These are phyloP conservation scores for Wickerhamomyces ciferrii DNA, from an alignment of 805 yeast species.

Conservation along the genomic window DNA sequence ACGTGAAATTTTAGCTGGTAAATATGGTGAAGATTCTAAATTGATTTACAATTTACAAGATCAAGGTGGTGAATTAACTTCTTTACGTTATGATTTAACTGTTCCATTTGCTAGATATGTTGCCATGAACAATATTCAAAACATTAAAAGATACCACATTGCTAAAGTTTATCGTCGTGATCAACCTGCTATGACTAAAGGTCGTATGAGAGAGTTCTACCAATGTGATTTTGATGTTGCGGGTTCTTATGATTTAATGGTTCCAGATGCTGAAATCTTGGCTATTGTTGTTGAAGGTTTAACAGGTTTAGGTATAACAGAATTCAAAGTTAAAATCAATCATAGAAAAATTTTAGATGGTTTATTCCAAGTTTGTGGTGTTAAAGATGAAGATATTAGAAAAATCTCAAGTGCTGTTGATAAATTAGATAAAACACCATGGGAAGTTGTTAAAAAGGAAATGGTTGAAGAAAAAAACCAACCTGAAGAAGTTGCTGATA, in stretches of 20 bases:
- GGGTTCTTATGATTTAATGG: slow-evolving; percentile 89
- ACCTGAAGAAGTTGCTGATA: slow-evolving; percentile 86
- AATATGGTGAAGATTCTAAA: slow-evolving; percentile 98
- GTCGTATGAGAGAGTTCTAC: slow-evolving; percentile 99
- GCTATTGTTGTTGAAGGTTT: slow-evolving; percentile 82
- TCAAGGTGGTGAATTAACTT: slow-evolving; percentile 97
- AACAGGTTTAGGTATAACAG: slow-evolving; percentile 74
- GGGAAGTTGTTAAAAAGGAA: slow-evolving; percentile 92
- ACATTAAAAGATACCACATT: slow-evolving; percentile 90
- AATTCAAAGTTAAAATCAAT: slow-evolving; percentile 88
- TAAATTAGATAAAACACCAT: slow-evolving; percentile 90
- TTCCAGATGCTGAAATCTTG: slow-evolving; percentile 91
- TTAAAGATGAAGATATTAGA: slow-evolving; percentile 88
- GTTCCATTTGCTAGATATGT: slow-evolving; percentile 98
- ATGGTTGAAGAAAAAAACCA: slow-evolving; percentile 90
- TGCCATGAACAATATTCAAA: slow-evolving; percentile 89
- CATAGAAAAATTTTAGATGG: slow-evolving; percentile 97
- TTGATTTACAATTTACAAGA: slow-evolving; percentile 93
- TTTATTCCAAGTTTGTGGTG: slow-evolving; percentile 92
- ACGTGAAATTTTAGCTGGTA: slow-evolving; percentile 92
- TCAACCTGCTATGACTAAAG: slow-evolving; percentile 99
- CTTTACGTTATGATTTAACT: slow-evolving; percentile 92
- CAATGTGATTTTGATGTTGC: slow-evolving; percentile 99
- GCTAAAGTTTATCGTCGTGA: slow-evolving; percentile 99
- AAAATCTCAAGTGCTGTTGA: slow-evolving; percentile 93